Percentiles rank a stretch among this genome's conserved stretches.
Conservation (phyloP, 306 rosid genomes). For the Glycine tomentella region DNA sequence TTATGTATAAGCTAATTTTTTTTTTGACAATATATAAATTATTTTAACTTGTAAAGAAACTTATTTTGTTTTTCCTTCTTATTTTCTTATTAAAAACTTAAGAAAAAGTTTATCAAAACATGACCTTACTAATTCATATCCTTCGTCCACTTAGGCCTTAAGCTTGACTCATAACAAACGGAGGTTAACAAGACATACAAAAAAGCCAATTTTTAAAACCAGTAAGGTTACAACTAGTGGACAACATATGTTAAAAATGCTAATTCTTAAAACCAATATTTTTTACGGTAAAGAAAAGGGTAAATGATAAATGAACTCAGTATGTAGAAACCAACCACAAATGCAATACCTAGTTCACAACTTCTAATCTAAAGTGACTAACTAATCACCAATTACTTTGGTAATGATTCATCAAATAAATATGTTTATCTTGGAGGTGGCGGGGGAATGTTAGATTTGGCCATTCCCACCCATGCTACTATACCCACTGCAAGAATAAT, state of each 20-base stretch:
- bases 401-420: constrained; percentile 35
- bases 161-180: too few species aligned
- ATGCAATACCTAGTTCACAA: constrained; percentile 36
- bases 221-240: constrained; percentile 5
- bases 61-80: too few species aligned
- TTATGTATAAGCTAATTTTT: too few species aligned
- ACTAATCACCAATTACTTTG: constrained; percentile 39
- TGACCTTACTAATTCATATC: too few species aligned
- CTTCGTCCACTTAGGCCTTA: too few species aligned
- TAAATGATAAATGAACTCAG: constrained; percentile 30
- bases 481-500: constrained; percentile 76
- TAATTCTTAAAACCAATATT: constrained; percentile 8
- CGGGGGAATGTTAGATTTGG: constrained; percentile 71
- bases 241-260: neutral
- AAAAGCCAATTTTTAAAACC: too few species aligned
- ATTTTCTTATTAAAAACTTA: too few species aligned
- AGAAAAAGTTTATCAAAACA: too few species aligned
- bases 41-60: too few species aligned
- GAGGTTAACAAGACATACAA: too few species aligned
- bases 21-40: too few species aligned
- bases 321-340: constrained; percentile 17
- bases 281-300: constrained; percentile 7
- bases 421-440: constrained; percentile 66
- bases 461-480: constrained; percentile 79
- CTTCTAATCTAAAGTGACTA: constrained; percentile 32